Percentiles rank a stretch among this genome's conserved stretches.
These are phyloP conservation scores for Lophium mytilinum DNA, from an alignment of 495 filamentous ascomycete species.

Conservation along the genomic window DNA sequence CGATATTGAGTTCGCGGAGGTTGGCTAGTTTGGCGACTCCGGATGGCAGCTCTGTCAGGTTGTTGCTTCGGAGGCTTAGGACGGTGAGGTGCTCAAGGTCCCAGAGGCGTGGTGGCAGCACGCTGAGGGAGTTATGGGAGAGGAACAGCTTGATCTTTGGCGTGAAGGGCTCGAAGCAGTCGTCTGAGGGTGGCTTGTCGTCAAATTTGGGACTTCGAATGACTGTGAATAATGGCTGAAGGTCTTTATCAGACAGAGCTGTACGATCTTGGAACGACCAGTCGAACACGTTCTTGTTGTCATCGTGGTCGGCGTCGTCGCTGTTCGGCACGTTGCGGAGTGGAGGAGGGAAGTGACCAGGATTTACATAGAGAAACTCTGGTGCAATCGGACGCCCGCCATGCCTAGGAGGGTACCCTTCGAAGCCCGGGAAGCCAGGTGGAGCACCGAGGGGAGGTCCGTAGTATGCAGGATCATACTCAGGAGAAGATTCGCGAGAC, in stretches of 20 bases:
- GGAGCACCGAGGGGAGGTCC: no score
- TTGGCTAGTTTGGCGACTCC: slow-evolving; percentile 55
- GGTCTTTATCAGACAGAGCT: slow-evolving; percentile 26
- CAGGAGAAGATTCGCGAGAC: no score
- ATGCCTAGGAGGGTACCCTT: no score
- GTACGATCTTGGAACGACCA: no score
- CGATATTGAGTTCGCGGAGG: slow-evolving; percentile 60
- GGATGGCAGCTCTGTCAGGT: slow-evolving; percentile 54
- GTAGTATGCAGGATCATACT: no score
- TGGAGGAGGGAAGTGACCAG: no score
- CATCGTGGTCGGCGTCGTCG: no score
- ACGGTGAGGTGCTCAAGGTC: slow-evolving; percentile 52
- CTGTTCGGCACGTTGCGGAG: no score
- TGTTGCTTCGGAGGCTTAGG: slow-evolving; percentile 65
- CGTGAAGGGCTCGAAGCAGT: slow-evolving; percentile 41
- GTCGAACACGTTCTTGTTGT: no score
- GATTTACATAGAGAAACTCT: no score
- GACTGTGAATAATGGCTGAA: slow-evolving; percentile 54
- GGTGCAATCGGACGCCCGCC: no score
- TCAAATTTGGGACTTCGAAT: slow-evolving; percentile 40
- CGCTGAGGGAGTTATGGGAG: slow-evolving; percentile 49
- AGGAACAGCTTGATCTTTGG: slow-evolving; percentile 59
- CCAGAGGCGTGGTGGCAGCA: slow-evolving; percentile 45
- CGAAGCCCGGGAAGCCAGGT: no score
- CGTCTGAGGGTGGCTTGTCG: slow-evolving; percentile 36